Conservation (phyloP, 495 filamentous ascomycete genomes). For the Hypoxylon lienhwacheense region DNA sequence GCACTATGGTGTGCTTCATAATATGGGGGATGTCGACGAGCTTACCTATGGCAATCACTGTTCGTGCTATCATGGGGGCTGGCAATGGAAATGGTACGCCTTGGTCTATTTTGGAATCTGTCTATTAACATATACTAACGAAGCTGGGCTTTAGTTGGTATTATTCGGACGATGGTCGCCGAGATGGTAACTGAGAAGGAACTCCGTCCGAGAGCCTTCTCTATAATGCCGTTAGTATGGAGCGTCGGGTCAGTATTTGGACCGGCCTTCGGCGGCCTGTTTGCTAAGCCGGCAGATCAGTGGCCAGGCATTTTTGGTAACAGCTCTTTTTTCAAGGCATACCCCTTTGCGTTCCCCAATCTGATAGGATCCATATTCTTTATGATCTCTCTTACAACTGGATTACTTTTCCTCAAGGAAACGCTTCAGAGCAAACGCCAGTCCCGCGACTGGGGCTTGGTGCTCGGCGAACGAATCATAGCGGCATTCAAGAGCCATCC, state of each 20-base stretch:
- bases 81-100: constrained; percentile 63
- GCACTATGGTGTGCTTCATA: constrained; percentile 72
- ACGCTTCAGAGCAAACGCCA: constrained; percentile 68
- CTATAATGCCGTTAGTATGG: constrained; percentile 83
- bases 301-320: constrained; percentile 66
- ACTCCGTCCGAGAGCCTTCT: constrained; percentile 79
- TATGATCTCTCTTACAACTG: constrained; percentile 68
- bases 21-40: constrained; percentile 77
- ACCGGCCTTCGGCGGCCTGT: constrained; percentile 80
- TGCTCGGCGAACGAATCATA: constrained; percentile 60
- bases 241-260: constrained; percentile 85
- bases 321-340: constrained; percentile 66
- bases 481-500: constrained; percentile 40
- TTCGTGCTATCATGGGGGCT: constrained; percentile 67
- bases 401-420: constrained; percentile 75
- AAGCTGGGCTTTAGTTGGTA: constrained; percentile 55
- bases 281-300: constrained; percentile 76
- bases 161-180: constrained; percentile 69
- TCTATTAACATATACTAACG: constrained; percentile 3
- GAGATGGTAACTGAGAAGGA: constrained; percentile 80
- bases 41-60: constrained; percentile 69
- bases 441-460: constrained; percentile 66
- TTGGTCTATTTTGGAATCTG: background rate
- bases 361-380: constrained; percentile 72
- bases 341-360: constrained; percentile 83